Evolutionary conservation across 2,329 filamentous ascomycete genomes (phyloP), one percentile per base, ranked within the genome.

Genomic region (Penicillium occitanis): DNA sequence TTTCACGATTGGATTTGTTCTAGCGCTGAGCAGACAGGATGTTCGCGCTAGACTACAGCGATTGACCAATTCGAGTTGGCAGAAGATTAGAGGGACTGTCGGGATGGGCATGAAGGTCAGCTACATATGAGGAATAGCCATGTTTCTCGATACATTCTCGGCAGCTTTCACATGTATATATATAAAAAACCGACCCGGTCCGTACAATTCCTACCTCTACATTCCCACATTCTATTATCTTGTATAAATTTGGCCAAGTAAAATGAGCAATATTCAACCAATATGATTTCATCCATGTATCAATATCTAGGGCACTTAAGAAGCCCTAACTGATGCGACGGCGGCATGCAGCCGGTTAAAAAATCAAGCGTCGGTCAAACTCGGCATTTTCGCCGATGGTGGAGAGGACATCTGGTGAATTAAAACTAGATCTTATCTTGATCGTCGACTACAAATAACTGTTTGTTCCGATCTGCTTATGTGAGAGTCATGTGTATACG

Each of bases 61-160:
- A 64, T 82, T 93, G 44, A 74, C 96, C 51, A 86, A 85, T 46
- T 82, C 85, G 33, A 88, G 88, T 10, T 96, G 92, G 92, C 86
- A 87, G 64, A 97, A 96, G 80, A 81, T 97, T 48, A 88, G 87
- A 75, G 85, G 88, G 55, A 98, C 95, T 0, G 89, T 94, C 4
- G 93, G 93, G 1, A 98, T 98, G 94, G 95, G 94, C 1, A 91
- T 96, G 69, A 98, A 97, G 82, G 93, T 98, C 73, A 96, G 91
- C 76, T 98, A 98, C 80, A 96, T 99, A 67, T 98, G 69, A 68
- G 33, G 25, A 17, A 10, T 55, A 35, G 19, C 48, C 28, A 37
- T 25, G n/a, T n/a, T 46, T 59, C 11, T 30, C n/a, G 22, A 14
- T 8, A 37, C 53, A 8, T n/a, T 28, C 53, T 60, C 14, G 33